Base-by-base conservation (phyloP, 345 rosid genomes). In the Chamaenerion angustifolium region DNA sequence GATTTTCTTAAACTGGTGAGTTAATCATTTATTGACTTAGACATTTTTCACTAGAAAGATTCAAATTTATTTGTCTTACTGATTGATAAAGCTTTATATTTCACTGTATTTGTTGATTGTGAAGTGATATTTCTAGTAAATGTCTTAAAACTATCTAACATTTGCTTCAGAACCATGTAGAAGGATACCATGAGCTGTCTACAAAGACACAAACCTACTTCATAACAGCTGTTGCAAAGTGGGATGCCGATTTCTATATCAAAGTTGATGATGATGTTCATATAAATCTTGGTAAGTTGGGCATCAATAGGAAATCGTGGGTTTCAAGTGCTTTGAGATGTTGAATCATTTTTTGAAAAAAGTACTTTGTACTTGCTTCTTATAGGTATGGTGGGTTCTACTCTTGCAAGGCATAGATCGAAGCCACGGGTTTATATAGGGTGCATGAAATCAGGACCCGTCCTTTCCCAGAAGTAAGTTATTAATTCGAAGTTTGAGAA, bases 371-470 rank as follows among this genome's bases (percentile, higher is more conserved):
- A 16, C 8, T n/a, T 50, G 11, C 11, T 40, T 53, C 46, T 62
- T 40, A 44, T 68, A 83, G 93, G 93, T 56, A 78, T 74, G 84
- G 64, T 83, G 17, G 82, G 87, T 47, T 80, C 93, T 53, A 87
- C 84, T 48, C 71, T 92, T 73, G 87, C 82, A 41, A 85, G 82
- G 23, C 94, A 92, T 64, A 75, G 80, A 71, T 77, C 85, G 47
- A 82, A 92, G 57, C 71, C 75, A 6, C 75, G 78, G 46, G 81
- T 84, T 49, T 92, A 92, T 60, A 79, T 92, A 11, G 98, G 95
- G 37, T 92, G 96, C 63, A 92, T 92, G 98, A 92, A 92, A 58
- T 92, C 98, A 13, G 96, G 96, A 70, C 88, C 94, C 16, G 88
- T 92, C 60, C 77, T 87, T 25, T 79, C 94, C 49, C 96, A 82